Percentiles rank a stretch among this genome's conserved stretches.
Evolutionary conservation across 306 rosid genomes (phyloP).

Genomic region (Acmispon strigosus): DNA sequence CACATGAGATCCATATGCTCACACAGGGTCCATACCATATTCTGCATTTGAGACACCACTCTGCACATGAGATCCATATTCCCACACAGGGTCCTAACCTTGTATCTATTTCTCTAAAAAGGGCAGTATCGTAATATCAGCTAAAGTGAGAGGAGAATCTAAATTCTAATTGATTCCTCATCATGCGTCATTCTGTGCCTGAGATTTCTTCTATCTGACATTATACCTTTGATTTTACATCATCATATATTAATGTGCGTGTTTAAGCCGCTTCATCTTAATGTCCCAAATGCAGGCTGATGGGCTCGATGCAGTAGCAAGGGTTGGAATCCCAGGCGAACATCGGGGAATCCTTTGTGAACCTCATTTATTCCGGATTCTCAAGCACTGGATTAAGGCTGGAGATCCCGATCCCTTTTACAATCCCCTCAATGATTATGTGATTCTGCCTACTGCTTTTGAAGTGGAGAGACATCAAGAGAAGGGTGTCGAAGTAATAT

Average conservation of each 20-base stretch:
- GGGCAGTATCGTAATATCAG: background rate
- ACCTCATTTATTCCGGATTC: conserved; percentile 77
- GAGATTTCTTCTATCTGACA: background rate
- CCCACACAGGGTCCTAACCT: too few species aligned
- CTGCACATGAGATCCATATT: background rate
- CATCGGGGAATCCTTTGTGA: conserved; percentile 82
- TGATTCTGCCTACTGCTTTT: conserved; percentile 76
- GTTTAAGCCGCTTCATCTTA: background rate
- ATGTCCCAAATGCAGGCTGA: conserved; percentile 57
- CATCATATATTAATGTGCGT: background rate
- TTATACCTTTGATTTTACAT: background rate
- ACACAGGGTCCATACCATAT: too few species aligned
- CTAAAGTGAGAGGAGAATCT: background rate
- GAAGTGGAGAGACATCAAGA: conserved; percentile 60
- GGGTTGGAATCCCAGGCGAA: conserved; percentile 90
- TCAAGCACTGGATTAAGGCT: conserved; percentile 90
- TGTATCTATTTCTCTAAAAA: background rate
- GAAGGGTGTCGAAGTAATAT: conserved; percentile 57
- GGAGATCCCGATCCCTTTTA: conserved; percentile 85
- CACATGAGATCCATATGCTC: background rate
- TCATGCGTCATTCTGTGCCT: background rate
- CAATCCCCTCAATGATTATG: conserved; percentile 89
- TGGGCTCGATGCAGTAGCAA: conserved; percentile 82
- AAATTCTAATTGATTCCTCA: background rate
- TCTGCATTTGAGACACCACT: too few species aligned